Conservation (phyloP, 139 green algal species). For the Micractinium sp. region DNA sequence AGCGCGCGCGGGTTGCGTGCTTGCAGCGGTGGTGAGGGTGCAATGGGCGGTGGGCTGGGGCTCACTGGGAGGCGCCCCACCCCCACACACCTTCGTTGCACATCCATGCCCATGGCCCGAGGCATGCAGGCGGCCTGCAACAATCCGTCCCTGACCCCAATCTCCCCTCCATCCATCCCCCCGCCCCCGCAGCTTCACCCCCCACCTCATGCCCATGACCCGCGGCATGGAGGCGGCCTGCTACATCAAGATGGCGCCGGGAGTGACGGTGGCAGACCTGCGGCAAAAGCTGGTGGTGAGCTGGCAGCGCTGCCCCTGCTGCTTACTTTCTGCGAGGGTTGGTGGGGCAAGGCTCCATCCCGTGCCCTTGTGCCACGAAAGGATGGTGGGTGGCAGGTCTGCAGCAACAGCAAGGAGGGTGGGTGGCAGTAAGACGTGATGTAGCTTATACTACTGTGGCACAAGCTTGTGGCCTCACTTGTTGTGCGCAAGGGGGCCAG, state of each 20-base stretch:
- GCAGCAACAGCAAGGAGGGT: too few species aligned
- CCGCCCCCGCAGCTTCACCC: constrained; percentile 88
- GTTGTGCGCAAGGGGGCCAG: too few species aligned
- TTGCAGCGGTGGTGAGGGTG: too few species aligned
- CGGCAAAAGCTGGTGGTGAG: constrained; percentile 59
- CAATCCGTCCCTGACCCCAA: not conserved
- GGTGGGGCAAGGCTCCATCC: too few species aligned
- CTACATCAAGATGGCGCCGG: constrained; percentile 87
- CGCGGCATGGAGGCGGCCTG: constrained; percentile 97
- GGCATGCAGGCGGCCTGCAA: not conserved
- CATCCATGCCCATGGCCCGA: not conserved
- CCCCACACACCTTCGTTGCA: not conserved
- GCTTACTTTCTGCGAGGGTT: too few species aligned
- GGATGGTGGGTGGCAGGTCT: too few species aligned
- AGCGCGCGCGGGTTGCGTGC: not conserved
- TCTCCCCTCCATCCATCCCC: not conserved
- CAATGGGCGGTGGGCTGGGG: too few species aligned
- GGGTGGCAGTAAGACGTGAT: too few species aligned
- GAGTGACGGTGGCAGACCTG: constrained; percentile 79
- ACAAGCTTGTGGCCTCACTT: too few species aligned
- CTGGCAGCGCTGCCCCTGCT: not conserved
- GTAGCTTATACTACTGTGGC: too few species aligned
- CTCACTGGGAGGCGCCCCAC: too few species aligned
- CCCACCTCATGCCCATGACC: constrained; percentile 97
- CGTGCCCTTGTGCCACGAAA: too few species aligned